phyloP scores from a whole-genome alignment of 805 yeast genomes.

The Pichia sporocuriosa region DNA sequence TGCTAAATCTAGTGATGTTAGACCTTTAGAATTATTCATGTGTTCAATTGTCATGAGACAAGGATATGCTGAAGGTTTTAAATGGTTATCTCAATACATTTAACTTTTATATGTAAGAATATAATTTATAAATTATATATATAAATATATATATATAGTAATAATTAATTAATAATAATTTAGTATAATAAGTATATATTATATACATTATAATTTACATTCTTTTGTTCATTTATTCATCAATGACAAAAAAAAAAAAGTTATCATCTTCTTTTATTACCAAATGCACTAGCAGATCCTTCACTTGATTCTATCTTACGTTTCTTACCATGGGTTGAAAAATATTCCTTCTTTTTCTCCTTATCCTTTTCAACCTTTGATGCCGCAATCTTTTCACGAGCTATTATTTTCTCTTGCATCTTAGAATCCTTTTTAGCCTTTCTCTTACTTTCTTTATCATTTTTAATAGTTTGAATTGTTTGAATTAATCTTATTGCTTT shows the following conservation, averaged over 20 bases:
- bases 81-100: conserved; percentile 96
- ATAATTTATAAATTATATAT: background rate
- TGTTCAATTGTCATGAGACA: conserved; percentile 98
- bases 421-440: conserved; percentile 66
- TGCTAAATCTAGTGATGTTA: conserved; percentile 50
- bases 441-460: conserved; percentile 77
- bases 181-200: no score
- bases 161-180: no score
- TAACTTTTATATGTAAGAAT: conserved; percentile 32
- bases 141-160: no score
- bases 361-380: conserved; percentile 65
- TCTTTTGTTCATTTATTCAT: background rate
- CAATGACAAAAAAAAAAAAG: background rate
- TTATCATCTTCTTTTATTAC: conserved; percentile 20
- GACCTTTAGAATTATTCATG: conserved; percentile 96
- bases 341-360: conserved; percentile 82
- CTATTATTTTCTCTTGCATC: conserved; percentile 68
- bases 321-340: conserved; percentile 64
- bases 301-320: conserved; percentile 36
- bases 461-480: conserved; percentile 76
- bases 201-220: conserved; percentile 8
- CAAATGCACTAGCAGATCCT: conserved; percentile 23
- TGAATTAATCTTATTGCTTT: conserved; percentile 85
- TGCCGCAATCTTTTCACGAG: conserved; percentile 68
- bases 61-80: conserved; percentile 97